These are phyloP conservation scores for Chaetomiaceae sp. DNA, from an alignment of 2,329 filamentous ascomycete species.

Conservation along the genomic window DNA sequence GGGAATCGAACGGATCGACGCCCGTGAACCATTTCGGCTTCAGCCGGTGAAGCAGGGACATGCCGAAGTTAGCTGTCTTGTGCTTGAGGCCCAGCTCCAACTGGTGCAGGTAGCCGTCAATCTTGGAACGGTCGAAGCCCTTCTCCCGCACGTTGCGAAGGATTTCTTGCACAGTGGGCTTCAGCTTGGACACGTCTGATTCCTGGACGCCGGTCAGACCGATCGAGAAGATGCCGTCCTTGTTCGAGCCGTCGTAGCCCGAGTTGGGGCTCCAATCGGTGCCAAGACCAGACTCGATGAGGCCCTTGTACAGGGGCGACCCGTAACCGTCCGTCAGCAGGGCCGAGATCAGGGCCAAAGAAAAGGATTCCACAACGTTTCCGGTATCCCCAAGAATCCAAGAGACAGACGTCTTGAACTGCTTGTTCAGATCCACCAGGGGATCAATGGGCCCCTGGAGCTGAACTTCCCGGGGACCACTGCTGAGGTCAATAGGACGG, in stretches of 20 bases:
- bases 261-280: conserved; percentile 94
- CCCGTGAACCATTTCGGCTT: conserved; percentile 96
- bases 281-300: conserved; percentile 86
- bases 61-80: conserved; percentile 93
- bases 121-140: conserved; percentile 84
- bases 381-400: conserved; percentile 84
- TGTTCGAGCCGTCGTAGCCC: conserved; percentile 77
- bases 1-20: conserved; percentile 81
- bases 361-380: conserved; percentile 83
- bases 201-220: conserved; percentile 86
- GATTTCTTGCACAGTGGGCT: conserved; percentile 67
- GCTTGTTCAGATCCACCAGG: conserved; percentile 76
- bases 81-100: conserved; percentile 90
- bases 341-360: conserved; percentile 73
- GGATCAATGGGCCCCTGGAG: conserved; percentile 81
- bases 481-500: conserved; percentile 64
- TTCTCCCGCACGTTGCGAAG: conserved; percentile 64
- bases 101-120: conserved; percentile 91
- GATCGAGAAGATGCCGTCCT: conserved; percentile 78
- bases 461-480: conserved; percentile 63
- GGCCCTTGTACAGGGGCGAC: conserved; percentile 80
- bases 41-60: conserved; percentile 81
- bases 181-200: conserved; percentile 71
- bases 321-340: conserved; percentile 91
- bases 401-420: conserved; percentile 89